phyloP scores from a whole-genome alignment of 257 asterid species.

The Echium plantagineum region DNA sequence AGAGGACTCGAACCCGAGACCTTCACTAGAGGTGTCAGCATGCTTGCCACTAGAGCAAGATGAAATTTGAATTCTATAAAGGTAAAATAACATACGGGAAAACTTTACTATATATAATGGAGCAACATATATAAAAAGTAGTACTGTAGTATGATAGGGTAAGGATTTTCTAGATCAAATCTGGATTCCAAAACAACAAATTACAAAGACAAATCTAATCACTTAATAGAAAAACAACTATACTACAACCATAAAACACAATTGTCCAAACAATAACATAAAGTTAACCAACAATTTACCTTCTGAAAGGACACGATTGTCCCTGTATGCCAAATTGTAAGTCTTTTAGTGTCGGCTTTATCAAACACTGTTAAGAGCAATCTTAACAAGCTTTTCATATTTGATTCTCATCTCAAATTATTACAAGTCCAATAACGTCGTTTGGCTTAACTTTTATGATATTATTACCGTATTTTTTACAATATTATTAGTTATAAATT shows the following conservation, averaged over 20 bases:
- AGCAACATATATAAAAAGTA: neutral
- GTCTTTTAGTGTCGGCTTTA: neutral
- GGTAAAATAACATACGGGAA: neutral
- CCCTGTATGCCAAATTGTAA: neutral
- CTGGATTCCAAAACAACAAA: neutral
- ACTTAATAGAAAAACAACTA: neutral
- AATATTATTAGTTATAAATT: too few species aligned
- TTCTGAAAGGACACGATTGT: neutral
- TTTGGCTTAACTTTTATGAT: too few species aligned
- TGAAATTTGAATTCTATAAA: too few species aligned
- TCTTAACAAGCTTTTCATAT: neutral
- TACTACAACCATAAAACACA: neutral
- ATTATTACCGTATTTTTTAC: too few species aligned
- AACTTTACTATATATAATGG: neutral
- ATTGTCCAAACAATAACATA: neutral
- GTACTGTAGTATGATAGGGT: neutral
- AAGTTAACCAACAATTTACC: neutral
- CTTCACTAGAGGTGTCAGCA: too few species aligned
- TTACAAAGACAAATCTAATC: neutral
- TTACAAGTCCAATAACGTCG: too few species aligned
- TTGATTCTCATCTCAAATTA: too few species aligned
- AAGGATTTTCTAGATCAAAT: neutral
- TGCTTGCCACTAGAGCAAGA: too few species aligned
- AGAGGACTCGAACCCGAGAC: too few species aligned
- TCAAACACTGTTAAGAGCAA: neutral